These are phyloP conservation scores for Poa annua DNA, from an alignment of 176 grass and related monocot genomes.

Conservation along the genomic window DNA sequence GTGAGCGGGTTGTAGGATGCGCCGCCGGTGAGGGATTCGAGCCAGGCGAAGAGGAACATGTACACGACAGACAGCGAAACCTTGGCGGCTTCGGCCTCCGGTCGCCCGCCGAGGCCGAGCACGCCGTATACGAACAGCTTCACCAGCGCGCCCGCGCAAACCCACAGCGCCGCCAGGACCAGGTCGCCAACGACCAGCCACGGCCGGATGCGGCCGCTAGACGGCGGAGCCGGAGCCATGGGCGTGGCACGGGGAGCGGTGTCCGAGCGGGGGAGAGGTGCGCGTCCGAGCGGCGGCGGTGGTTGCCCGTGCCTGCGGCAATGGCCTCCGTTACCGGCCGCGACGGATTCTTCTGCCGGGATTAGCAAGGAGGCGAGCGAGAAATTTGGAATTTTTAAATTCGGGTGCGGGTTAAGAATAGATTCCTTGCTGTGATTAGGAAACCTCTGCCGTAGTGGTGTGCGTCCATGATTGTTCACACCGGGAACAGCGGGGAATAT, in stretches of 20 bases:
- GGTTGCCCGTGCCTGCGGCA: background rate
- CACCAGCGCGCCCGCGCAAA: constrained; percentile 83
- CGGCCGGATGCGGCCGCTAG: constrained; percentile 41
- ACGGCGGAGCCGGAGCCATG: constrained; percentile 42
- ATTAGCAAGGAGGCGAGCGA: constrained; percentile 28
- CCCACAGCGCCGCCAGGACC: constrained; percentile 72
- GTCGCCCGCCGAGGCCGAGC: constrained; percentile 53
- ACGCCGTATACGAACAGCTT: constrained; percentile 70
- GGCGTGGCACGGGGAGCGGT: background rate
- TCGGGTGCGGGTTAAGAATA: constrained; percentile 1
- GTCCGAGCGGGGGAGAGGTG: background rate
- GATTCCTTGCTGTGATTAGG: constrained; percentile 2
- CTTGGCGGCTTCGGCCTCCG: constrained; percentile 70
- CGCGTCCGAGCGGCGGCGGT: too few species aligned
- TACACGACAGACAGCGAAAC: constrained; percentile 73
- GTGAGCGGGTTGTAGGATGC: constrained; percentile 92
- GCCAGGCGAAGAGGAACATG: constrained; percentile 97
- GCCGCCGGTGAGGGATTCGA: constrained; percentile 59
- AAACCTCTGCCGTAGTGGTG: constrained; percentile 26
- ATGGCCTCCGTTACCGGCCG: background rate
- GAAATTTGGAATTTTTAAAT: constrained; percentile 40
- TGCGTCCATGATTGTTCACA: background rate
- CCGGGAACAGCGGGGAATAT: background rate
- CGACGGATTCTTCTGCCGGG: constrained; percentile 18
- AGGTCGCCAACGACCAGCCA: constrained; percentile 63